phyloP scores from a whole-genome alignment of 23 red algal species.

The Gracilaria gracilis region DNA sequence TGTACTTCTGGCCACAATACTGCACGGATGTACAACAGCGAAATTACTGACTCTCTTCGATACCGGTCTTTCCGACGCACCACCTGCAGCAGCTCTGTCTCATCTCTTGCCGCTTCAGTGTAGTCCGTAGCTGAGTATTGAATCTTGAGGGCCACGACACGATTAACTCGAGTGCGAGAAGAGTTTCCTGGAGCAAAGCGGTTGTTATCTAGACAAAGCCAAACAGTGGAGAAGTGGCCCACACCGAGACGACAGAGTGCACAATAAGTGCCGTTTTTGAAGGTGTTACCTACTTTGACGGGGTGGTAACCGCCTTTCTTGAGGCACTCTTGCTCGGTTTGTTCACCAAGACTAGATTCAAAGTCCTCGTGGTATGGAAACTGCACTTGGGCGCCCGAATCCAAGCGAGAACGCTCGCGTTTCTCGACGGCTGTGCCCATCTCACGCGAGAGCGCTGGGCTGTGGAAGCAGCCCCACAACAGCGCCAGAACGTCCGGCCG shows the following conservation, averaged over 20 bases:
- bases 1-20: too few species aligned
- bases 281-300: too few species aligned
- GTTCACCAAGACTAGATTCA: constrained; percentile 54
- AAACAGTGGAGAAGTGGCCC: constrained; percentile 97
- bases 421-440: too few species aligned
- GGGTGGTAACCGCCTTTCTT: too few species aligned
- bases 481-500: neutral
- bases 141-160: constrained; percentile 89
- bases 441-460: too few species aligned
- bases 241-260: too few species aligned
- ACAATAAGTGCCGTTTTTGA: too few species aligned
- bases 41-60: too few species aligned
- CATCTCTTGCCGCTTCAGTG: constrained; percentile 92
- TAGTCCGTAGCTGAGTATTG: constrained; percentile 91
- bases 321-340: constrained; percentile 48
- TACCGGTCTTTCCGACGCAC: constrained; percentile 31
- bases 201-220: constrained; percentile 82
- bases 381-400: neutral
- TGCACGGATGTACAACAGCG: too few species aligned
- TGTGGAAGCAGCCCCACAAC: neutral
- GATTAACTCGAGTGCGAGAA: too few species aligned
- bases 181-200: constrained; percentile 7
- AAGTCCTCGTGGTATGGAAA: constrained; percentile 63
- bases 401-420: too few species aligned
- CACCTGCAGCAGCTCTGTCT: constrained; percentile 75